Evolutionary conservation across 2,329 filamentous ascomycete genomes (phyloP).

Genomic region (Thelonectria olida): DNA sequence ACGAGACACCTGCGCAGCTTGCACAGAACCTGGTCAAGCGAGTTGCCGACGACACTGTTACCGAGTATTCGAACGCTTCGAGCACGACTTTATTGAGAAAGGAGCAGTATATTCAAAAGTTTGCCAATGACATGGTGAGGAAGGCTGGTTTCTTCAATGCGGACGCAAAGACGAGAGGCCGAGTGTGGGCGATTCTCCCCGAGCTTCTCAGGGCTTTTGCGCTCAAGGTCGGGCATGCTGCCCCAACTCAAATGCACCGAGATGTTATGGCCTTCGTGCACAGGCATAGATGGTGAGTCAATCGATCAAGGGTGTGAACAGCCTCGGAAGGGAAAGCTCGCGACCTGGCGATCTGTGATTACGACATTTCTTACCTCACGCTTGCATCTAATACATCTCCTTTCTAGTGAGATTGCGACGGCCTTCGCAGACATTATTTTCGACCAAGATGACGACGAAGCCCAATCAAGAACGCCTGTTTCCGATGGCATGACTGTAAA

Average conservation of each 20-base stretch:
- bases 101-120: neutral
- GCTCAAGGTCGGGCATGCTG: neutral
- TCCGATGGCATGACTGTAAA: neutral
- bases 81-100: neutral
- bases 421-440: neutral
- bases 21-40: neutral
- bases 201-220: constrained; percentile 12
- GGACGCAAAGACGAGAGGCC: neutral
- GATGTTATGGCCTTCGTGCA: constrained; percentile 10
- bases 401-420: neutral
- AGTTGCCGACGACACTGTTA: neutral
- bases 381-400: neutral
- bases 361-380: neutral
- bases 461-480: neutral
- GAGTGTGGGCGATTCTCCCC: neutral
- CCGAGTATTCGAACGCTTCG: constrained; percentile 3
- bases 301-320: no score
- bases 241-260: constrained; percentile 1
- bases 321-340: no score
- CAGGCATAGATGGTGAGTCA: constrained; percentile 1
- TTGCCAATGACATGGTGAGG: neutral
- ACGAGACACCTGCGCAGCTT: neutral
- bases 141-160: neutral
- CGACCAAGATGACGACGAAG: neutral
- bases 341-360: neutral